Evolutionary conservation across 2,329 filamentous ascomycete species (phyloP).

Genomic region (Venturia asperata): DNA sequence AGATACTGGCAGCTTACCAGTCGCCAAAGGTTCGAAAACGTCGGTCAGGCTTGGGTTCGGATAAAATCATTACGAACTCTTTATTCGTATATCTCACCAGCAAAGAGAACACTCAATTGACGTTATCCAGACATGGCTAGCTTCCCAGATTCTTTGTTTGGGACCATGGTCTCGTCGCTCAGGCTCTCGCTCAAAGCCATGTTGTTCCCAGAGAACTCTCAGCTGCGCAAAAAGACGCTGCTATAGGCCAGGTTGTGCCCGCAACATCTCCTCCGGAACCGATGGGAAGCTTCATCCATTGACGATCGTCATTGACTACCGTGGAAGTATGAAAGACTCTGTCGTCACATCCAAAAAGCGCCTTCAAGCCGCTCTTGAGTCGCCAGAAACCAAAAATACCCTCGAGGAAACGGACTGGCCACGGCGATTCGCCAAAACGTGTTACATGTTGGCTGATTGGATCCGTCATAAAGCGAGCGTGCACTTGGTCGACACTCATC

Average conservation of each 20-base stretch:
- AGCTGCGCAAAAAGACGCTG: neutral
- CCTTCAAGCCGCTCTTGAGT: constrained; percentile 29
- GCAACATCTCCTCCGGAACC: neutral
- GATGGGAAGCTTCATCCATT: constrained; percentile 44
- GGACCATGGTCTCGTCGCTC: constrained; percentile 14
- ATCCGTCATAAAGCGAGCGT: constrained; percentile 42
- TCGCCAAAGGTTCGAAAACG: too few species aligned
- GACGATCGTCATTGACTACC: constrained; percentile 45
- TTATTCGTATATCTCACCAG: too few species aligned
- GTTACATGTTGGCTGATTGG: constrained; percentile 44
- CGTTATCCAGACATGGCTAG: neutral
- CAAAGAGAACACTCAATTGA: neutral
- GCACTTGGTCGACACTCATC: constrained; percentile 41
- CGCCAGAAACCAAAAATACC: constrained; percentile 13
- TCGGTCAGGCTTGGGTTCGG: too few species aligned
- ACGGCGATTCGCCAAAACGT: constrained; percentile 49
- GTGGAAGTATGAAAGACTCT: constrained; percentile 37
- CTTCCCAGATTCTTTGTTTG: constrained; percentile 8
- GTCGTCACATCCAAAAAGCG: constrained; percentile 46
- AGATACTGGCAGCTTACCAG: too few species aligned
- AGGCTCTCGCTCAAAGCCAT: neutral
- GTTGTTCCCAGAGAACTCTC: neutral
- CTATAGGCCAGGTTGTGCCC: constrained; percentile 9
- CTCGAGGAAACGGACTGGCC: constrained; percentile 41
- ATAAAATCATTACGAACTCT: too few species aligned